Evolutionary conservation across 192 early-diverging fungal genomes (phyloP).

Genomic region (Pecoramyces ruminantium): DNA sequence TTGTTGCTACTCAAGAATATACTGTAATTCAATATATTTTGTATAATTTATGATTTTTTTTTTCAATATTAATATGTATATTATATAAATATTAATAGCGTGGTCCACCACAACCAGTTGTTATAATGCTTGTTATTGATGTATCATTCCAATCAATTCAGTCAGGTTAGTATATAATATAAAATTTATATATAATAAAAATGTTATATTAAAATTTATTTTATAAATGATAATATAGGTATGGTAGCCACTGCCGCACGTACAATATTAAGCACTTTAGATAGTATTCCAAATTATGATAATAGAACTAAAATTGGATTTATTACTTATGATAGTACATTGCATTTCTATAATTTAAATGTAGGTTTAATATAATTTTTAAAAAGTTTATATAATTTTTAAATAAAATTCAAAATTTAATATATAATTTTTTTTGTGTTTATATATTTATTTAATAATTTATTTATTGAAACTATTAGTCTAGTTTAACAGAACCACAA

Average conservation of each 20-base stretch:
- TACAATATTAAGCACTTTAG: conserved; percentile 64
- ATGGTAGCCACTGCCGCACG: conserved; percentile 63
- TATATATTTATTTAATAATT: too few relatives aligned
- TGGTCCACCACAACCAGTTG: conserved; percentile 90
- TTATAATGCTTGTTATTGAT: conserved; percentile 88
- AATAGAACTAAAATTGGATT: conserved; percentile 76
- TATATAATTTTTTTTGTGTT: too few relatives aligned
- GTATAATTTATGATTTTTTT: too few relatives aligned
- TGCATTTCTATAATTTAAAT: conserved; percentile 86
- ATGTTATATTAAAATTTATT: too few relatives aligned
- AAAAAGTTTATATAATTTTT: too few relatives aligned
- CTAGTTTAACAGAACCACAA: conserved; percentile 58
- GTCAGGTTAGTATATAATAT: conserved; percentile 37
- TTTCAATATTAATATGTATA: too few relatives aligned
- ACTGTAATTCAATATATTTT: too few relatives aligned
- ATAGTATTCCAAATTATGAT: conserved; percentile 74
- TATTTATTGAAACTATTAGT: too few relatives aligned
- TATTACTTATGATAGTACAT: conserved; percentile 68
- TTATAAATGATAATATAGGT: too few relatives aligned
- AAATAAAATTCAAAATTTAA: too few relatives aligned
- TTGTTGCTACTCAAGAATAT: conserved; percentile 90
- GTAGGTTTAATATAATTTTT: conserved; percentile 8
- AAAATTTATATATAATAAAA: too few relatives aligned
- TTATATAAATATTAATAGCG: too few relatives aligned
- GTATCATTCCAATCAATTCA: conserved; percentile 81